phyloP scores from a whole-genome alignment of 768 basidiomycete species.

The button mushroom (Agaricus bisporus) region DNA sequence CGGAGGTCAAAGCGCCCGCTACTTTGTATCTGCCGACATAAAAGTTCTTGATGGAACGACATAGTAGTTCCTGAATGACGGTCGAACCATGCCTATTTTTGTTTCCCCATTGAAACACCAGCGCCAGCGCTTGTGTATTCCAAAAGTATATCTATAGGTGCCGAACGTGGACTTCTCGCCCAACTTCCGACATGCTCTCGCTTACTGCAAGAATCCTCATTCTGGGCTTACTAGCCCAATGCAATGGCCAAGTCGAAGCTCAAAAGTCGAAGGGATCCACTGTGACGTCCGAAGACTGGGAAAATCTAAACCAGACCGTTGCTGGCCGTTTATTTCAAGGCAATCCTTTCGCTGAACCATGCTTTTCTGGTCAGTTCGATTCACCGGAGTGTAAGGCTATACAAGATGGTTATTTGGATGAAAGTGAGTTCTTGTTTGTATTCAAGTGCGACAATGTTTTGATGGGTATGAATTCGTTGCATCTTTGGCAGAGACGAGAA shows the following conservation, averaged over 20 bases:
- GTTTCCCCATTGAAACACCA: no score
- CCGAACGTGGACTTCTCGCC: not conserved
- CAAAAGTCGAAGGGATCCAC: not conserved
- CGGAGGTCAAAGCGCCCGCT: no score
- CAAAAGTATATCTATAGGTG: no score
- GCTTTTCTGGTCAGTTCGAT: conserved; percentile 13
- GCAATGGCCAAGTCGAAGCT: not conserved
- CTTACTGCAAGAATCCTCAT: not conserved
- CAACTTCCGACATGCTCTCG: not conserved
- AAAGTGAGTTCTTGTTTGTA: conserved; percentile 9
- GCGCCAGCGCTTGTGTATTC: no score
- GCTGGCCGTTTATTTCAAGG: conserved; percentile 12
- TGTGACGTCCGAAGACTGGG: conserved; percentile 9
- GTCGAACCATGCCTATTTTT: no score
- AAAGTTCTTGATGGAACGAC: no score
- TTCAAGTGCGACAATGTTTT: not conserved
- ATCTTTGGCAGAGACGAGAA: conserved; percentile 9
- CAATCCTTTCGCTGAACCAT: conserved; percentile 17
- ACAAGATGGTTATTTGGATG: conserved; percentile 13
- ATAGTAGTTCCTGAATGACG: no score
- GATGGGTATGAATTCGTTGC: not conserved
- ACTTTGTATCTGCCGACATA: no score
- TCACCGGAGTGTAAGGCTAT: conserved; percentile 12
- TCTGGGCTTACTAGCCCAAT: not conserved
- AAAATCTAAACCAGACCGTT: conserved; percentile 10